Evolutionary conservation across 805 yeast species (phyloP).

Genomic region (Ogataea nonfermentans): DNA sequence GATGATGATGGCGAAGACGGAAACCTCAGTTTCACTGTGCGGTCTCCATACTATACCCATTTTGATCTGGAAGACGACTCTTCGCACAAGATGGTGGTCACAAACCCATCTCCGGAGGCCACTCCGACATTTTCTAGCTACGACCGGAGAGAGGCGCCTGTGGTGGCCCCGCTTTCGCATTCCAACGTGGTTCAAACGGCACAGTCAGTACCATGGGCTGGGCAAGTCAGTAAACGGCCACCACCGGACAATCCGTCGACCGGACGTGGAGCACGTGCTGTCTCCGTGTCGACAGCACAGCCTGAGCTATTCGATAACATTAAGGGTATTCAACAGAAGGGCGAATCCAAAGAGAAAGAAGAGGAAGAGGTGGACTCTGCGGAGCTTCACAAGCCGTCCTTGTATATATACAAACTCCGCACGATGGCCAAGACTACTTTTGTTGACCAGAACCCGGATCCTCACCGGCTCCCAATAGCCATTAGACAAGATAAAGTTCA

Average conservation of each 20-base stretch:
- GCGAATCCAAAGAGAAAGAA: neutral
- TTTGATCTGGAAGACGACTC: constrained; percentile 23
- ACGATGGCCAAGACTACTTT: constrained; percentile 37
- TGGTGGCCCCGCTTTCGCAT: constrained; percentile 32
- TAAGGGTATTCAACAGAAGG: neutral
- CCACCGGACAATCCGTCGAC: constrained; percentile 40
- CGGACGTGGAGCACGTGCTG: constrained; percentile 37
- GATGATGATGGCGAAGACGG: constrained; percentile 26
- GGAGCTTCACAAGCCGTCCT: constrained; percentile 11
- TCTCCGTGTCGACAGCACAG: constrained; percentile 35
- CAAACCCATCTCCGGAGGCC: constrained; percentile 20
- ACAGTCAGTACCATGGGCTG: constrained; percentile 8
- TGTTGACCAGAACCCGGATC: constrained; percentile 45
- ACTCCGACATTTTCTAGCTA: constrained; percentile 23
- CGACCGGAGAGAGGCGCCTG: constrained; percentile 40
- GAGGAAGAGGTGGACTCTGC: constrained; percentile 1
- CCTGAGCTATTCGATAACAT: constrained; percentile 31
- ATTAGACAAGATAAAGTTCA: constrained; percentile 38
- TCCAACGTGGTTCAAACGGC: constrained; percentile 24
- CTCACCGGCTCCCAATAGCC: constrained; percentile 54
- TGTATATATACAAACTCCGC: constrained; percentile 16
- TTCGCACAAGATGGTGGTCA: constrained; percentile 25
- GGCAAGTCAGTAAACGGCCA: constrained; percentile 32
- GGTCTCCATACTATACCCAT: constrained; percentile 33
- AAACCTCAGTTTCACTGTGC: constrained; percentile 34